Conservation (phyloP, 306 rosid species). For the Dalbergia oliveri region DNA sequence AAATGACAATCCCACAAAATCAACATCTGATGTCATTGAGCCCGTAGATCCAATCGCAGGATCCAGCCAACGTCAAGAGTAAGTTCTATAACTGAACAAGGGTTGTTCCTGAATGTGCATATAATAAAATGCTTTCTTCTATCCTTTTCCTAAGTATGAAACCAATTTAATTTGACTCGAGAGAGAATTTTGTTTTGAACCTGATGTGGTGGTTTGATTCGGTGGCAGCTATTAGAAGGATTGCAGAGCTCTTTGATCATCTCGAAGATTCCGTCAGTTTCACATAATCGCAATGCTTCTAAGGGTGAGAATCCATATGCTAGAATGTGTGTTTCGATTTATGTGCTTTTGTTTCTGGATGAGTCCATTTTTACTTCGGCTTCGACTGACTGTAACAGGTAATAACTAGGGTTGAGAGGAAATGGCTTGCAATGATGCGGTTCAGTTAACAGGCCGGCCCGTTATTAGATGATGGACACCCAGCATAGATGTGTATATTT, state of each 20-base stretch:
- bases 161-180: neutral
- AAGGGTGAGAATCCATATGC: constrained; percentile 61
- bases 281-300: constrained; percentile 72
- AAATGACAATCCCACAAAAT: constrained; percentile 57
- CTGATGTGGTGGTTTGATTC: constrained; percentile 41
- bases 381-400: constrained; percentile 61
- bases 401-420: constrained; percentile 65
- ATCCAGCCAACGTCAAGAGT: constrained; percentile 99
- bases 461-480: constrained; percentile 48
- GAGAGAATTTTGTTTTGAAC: constrained; percentile 15
- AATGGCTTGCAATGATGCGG: constrained; percentile 41
- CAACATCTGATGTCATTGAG: constrained; percentile 71
- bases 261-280: constrained; percentile 81
- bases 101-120: neutral
- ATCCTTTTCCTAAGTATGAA: neutral
- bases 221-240: constrained; percentile 91
- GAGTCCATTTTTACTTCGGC: constrained; percentile 13
- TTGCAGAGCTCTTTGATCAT: constrained; percentile 92
- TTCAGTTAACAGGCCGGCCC: constrained; percentile 35
- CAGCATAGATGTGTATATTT: constrained; percentile 79
- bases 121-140: neutral
- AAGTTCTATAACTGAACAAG: constrained; percentile 45
- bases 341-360: neutral
- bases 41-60: constrained; percentile 94
- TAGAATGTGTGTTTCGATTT: neutral